Evolutionary conservation across 2,329 filamentous ascomycete genomes (phyloP).

Genomic region (Fusarium clavum): DNA sequence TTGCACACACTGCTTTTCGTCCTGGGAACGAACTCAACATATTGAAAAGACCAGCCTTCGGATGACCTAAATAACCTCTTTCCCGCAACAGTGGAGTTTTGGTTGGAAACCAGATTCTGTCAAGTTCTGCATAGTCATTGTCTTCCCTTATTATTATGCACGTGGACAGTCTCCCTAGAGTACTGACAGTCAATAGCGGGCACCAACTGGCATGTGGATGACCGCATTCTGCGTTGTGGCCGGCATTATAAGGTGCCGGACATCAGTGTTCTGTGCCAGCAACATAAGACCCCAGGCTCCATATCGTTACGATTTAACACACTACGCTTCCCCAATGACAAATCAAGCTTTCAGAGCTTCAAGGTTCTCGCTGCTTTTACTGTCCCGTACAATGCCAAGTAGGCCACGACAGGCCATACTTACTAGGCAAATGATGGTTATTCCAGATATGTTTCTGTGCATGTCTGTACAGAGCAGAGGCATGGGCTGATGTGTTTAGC

Average conservation of each 20-base stretch:
- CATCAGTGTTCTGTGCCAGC: background rate
- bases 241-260: constrained; percentile 13
- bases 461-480: background rate
- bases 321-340: background rate
- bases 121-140: background rate
- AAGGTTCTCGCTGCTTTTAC: background rate
- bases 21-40: background rate
- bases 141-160: background rate
- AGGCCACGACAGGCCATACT: background rate
- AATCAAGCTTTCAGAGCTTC: background rate
- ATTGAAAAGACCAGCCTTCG: constrained; percentile 27
- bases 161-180: constrained; percentile 3
- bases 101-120: background rate
- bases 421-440: background rate
- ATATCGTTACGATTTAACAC: background rate
- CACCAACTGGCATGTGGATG: constrained; percentile 41
- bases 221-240: constrained; percentile 34
- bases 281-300: background rate
- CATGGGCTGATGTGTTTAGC: background rate
- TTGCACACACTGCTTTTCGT: background rate
- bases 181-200: constrained; percentile 23
- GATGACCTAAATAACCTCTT: constrained; percentile 16
- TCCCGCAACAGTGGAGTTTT: constrained; percentile 1
- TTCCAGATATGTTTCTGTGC: background rate
- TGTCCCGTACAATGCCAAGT: background rate